A percentile compares a stretch with the other conserved stretches of the same genome.
phyloP scores from a whole-genome alignment of 345 rosid genomes.

The Citrus sinensis region DVS_A1.0 CM039164.1:23356001-23356500 shows the following conservation, averaged over 20 bases:
- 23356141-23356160: not conserved
- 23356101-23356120: constrained; percentile 54
- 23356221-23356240: constrained; percentile 50
- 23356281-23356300: constrained; percentile 63
- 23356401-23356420: constrained; percentile 72
- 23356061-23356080: constrained; percentile 72
- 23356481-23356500: constrained; percentile 86
- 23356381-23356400: constrained; percentile 83
- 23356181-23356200: not conserved
- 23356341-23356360: constrained; percentile 90
- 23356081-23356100: constrained; percentile 64
- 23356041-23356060: constrained; percentile 51
- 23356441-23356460: constrained; percentile 94
- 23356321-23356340: constrained; percentile 76
- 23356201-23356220: not conserved
- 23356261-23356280: constrained; percentile 55
- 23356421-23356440: constrained; percentile 77
- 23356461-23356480: constrained; percentile 80
- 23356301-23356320: constrained; percentile 82
- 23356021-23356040: constrained; percentile 44
- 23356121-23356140: not conserved
- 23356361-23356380: constrained; percentile 94
- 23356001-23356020: not conserved
- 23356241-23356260: constrained; percentile 53
- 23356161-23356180: not conserved